Base-by-base conservation (phyloP, 2,329 filamentous ascomycete species). In the Fusarium robinianum region DNA sequence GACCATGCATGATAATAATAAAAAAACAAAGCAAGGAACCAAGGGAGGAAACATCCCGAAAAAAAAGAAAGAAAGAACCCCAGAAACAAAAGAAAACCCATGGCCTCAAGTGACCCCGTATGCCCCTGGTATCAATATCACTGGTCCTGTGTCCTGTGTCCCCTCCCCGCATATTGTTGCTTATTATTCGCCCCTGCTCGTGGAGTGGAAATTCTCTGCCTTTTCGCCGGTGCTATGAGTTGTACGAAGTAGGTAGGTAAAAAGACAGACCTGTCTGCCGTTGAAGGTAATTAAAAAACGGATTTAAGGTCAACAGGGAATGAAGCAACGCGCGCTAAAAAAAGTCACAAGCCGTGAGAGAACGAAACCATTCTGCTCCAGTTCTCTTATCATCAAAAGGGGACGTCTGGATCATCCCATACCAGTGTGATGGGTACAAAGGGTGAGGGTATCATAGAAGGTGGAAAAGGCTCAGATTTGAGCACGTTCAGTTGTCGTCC, bases 401-500 rank as follows among this genome's bases (percentile, higher is more conserved):
- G 44, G 36, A 37, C 32, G 41, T 41, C 42, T 40, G 36, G 35
- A 26, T 49, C 41, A 32, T 49, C 46, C 30, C 43, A 18, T 40
- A 26, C 40, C 41, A 44, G 37, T 36, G 45, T 38, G 11, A 34
- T 25, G n/a, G 7, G 19, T 15, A 29, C 21, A 32, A 33, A 30
- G 35, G 32, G 37, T 36, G 22, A 23, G 32, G 41, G 37, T 42
- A 50, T 42, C 32, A 41, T 30, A 27, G 26, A 15, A 40, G 16
- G 36, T 22, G 14, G 6, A 18, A 40, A n/a, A n/a, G 8, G 35
- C 21, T 24, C 41, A 19, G 5, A 16, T 17, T 47, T 46, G 62
- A 33, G 56, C 60, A 41, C 66, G 70, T 55, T 81, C 78, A 31
- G 72, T 79, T 5, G 80, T 72, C 15, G 78, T 80, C 79, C 79